These are phyloP conservation scores for Komagataella pseudopastoris DNA, from an alignment of 805 yeast species.

Conservation along the genomic window DNA sequence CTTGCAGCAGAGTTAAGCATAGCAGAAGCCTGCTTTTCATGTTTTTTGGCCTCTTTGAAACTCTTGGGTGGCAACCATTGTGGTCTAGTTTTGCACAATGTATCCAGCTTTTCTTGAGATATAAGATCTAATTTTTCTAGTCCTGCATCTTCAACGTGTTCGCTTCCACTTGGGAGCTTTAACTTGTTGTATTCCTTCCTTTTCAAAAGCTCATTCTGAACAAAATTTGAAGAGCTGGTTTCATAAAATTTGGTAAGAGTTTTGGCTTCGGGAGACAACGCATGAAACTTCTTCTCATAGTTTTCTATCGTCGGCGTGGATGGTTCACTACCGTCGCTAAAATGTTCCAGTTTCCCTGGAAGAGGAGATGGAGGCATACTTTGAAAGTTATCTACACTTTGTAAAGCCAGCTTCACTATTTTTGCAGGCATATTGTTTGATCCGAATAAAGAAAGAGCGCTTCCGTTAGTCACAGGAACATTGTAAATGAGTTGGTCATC, in stretches of 20 bases:
- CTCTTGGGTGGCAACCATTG: constrained; percentile 61
- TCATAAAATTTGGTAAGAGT: constrained; percentile 28
- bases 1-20: constrained; percentile 20
- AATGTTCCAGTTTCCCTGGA: constrained; percentile 12
- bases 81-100: constrained; percentile 51
- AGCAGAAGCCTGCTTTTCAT: constrained; percentile 38
- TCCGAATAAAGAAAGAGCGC: constrained; percentile 16
- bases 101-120: constrained; percentile 44
- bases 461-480: constrained; percentile 32
- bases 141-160: constrained; percentile 24
- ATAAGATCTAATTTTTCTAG: constrained; percentile 48
- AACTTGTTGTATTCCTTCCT: constrained; percentile 8
- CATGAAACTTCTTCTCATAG: constrained; percentile 7
- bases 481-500: constrained; percentile 33
- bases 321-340: neutral
- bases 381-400: constrained; percentile 3
- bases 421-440: constrained; percentile 1
- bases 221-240: constrained; percentile 19
- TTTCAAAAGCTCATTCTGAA: constrained; percentile 21
- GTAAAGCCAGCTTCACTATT: constrained; percentile 3
- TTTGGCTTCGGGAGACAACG: constrained; percentile 21
- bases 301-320: neutral
- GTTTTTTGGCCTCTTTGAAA: constrained; percentile 34
- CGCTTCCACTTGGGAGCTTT: constrained; percentile 16
- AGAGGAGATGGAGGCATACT: constrained; percentile 34